Evolutionary conservation across 352 stramenopile genomes (phyloP), one percentile per base, ranked within the genome.

Genomic region (Peronospora destructor): DNA sequence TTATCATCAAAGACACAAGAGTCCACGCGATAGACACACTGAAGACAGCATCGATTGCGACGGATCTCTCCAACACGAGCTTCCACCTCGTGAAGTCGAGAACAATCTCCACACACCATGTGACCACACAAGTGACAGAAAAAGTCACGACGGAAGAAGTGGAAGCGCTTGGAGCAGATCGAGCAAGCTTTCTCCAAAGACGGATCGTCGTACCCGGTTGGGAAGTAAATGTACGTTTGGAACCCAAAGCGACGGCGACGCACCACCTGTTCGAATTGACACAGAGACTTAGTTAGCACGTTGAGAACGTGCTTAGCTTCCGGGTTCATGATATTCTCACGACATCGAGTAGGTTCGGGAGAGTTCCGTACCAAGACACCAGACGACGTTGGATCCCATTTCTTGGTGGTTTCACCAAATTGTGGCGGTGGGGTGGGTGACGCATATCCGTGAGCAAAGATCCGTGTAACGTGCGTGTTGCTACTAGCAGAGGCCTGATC

Each of bases 211-310:
- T 71, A 65, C 9, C 56, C 55, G n/a, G 53, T 69, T 2, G 73
- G 68, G 21, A 82, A 82, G 59, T 79, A 80, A 25, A 85, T 57
- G 49, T 85, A 86, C 9, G 66, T 64, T 65, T 87, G 76, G 48
- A 85, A 84, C 4, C 76, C 76, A 45, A 87, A 78, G 16, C 76
- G 68, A 4, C 73, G 68, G 25, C 75, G 72, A 6, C 76, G 76
- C 53, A 84, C 75, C 17, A 87, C 64, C 3, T 63, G 62, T 40
- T 85, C 73, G 13, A 82, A 72, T 44, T 82, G 49, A 30, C 45
- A 39, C 28, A 87, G 53, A 26, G 68, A 84, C 50, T 77, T 64
- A 25, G 69, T 71, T 6, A 85, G 53, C 23, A 71, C 25, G 13
- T 64, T 46, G 60, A 85, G 53, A 9, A 84, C 63, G 36, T 68